Base-by-base conservation (phyloP, 129 eudicot genomes). In the sunflower (Helianthus annuus) region DNA sequence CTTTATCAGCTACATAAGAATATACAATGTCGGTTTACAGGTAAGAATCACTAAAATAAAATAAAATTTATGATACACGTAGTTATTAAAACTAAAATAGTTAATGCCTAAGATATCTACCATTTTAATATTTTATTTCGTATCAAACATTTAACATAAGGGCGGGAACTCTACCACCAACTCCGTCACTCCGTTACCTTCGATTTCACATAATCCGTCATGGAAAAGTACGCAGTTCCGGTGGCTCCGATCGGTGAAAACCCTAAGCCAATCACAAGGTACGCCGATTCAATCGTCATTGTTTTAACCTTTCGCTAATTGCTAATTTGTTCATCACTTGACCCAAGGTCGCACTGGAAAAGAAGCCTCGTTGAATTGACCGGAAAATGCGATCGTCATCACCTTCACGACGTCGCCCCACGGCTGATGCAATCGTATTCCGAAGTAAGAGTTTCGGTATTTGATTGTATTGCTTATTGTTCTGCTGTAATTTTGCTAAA, bases 381-480 rank as follows among this genome's bases (percentile, higher is more conserved):
- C 44, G 96, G 98, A 8, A 85, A 78, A 36, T 71, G 71, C 3
- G 83, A 74, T 6, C 76, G 90, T 7, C 75, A 75, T 39, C 84
- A 87, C 63, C 82, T 84, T 11, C 95, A 82, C 34, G 63, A 82
- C 12, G 24, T 85, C 14, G 85, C 81, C 6, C 52, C 60, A 56
- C 55, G 88, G 27, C 73, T 90, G 6, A 79, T 81, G 76, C 84
- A 80, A 76, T 93, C 98, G 4, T 92, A 86, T 67, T 81, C 85
- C 22, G 69, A 89, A 88, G 96, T 89, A 7, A 12, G 22, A 64
- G 6, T 16, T 53, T 64, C 1, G 6, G 15, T 15, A 10, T 32
- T 64, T 76, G 48, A 10, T 66, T 40, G 45, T 1, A 27, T 59
- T 39, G 51, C 6, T 60, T n/a, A 34, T 24, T 14, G 1, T 27